Base-by-base conservation (phyloP, 352 stramenopile genomes). In the Pythium rhizo-oryzae region DNA sequence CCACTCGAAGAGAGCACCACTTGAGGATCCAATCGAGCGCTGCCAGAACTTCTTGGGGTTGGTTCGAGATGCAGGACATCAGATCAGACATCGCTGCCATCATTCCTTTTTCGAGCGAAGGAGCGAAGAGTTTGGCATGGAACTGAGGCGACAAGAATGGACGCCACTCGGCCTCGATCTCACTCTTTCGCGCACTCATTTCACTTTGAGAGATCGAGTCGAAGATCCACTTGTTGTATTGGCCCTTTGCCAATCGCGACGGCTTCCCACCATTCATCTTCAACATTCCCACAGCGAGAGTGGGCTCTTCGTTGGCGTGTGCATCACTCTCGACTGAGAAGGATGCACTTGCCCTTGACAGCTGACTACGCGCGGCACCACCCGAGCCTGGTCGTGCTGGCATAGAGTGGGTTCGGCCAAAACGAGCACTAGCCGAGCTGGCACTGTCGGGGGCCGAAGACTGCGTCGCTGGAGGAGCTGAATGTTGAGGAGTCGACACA, bases 171-270 rank as follows among this genome's bases (percentile, higher is more conserved):
- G 67, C 70, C 47, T 96, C 82, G 4, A 96, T 73, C 65, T 96
- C 87, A 39, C 64, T 68, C 73, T 94, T 93, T 23, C 89, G 82
- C 7, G 59, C 61, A 44, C 71, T 82, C 70, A 94, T 90, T 52
- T 96, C 87, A 59, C 70, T 85, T 11, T 77, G 59, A 0, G 85
- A 91, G 18, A 83, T 90, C 8, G 81, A 59, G 30, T 96, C 87
- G 53, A 96, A 94, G 55, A 95, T 77, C 89, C 89, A 96, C 67
- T 89, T 91, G 72, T 92, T 95, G 68, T 77, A 85, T 47, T 91
- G 85, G 4, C 79, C 84, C 59, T 89, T 91, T 5, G 72, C 64
- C 30, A 95, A 61, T 25, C 87, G 76, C 5, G 87, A 59, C 12
- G 58, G 67, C 55, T 95, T 95, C 41, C 75, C 84, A 0, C 59